Conservation (phyloP, 2,329 filamentous ascomycete genomes). For the Scedosporium minutisporum region DNA sequence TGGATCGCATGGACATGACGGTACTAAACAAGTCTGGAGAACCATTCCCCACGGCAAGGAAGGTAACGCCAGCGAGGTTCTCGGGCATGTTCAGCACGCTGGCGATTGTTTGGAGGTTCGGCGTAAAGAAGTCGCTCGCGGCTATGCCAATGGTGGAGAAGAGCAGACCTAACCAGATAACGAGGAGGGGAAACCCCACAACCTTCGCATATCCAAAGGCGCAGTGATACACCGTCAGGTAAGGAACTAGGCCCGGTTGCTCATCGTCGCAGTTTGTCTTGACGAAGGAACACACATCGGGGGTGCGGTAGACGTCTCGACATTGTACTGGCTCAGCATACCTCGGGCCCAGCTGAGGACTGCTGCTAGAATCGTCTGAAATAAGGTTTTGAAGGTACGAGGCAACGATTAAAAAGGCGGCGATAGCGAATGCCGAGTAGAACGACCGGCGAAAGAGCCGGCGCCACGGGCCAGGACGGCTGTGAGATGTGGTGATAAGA, state of each 20-base stretch:
- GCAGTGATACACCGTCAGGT: slow-evolving; percentile 89
- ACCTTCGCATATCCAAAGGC: slow-evolving; percentile 56
- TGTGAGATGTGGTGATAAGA: slow-evolving; percentile 2
- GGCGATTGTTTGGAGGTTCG: slow-evolving; percentile 90
- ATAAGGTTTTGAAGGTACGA: slow-evolving; percentile 26
- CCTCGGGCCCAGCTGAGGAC: background rate
- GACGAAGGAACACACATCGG: slow-evolving; percentile 82
- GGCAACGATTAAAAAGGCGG: slow-evolving; percentile 35
- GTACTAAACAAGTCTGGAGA: slow-evolving; percentile 98
- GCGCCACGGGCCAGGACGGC: slow-evolving; percentile 18
- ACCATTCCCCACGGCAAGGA: slow-evolving; percentile 93
- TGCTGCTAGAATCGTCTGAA: background rate
- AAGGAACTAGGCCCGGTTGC: slow-evolving; percentile 80
- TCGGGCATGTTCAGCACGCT: slow-evolving; percentile 86
- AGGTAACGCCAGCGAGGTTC: slow-evolving; percentile 91
- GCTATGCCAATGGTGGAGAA: slow-evolving; percentile 97
- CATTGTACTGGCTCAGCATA: slow-evolving; percentile 41
- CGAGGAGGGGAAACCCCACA: slow-evolving; percentile 68
- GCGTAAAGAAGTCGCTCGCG: slow-evolving; percentile 95
- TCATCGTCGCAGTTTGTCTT: slow-evolving; percentile 74
- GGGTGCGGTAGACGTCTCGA: slow-evolving; percentile 63
- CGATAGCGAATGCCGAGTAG: slow-evolving; percentile 34
- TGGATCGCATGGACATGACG: slow-evolving; percentile 93
- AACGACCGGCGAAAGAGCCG: slow-evolving; percentile 34
- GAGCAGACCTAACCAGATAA: slow-evolving; percentile 76